Base-by-base conservation (phyloP, 2,329 filamentous ascomycete species). In the Epichloe sibirici region DNA sequence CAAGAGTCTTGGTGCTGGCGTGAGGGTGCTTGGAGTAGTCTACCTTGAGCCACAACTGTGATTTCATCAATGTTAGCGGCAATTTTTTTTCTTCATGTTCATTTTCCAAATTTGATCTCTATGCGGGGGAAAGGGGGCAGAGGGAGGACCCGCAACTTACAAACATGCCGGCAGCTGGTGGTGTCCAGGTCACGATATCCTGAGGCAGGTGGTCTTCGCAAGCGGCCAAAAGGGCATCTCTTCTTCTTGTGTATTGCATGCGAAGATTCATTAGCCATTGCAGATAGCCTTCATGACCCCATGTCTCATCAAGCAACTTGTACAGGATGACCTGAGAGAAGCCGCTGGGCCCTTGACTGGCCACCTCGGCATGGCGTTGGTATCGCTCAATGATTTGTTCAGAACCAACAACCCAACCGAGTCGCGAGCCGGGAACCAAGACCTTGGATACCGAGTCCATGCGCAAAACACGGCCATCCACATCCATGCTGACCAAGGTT, bases 401-500 rank as follows among this genome's bases (percentile, higher is more conserved):
- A 2, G 87, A 87, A 0, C 83, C 91, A 0, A 91, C 95, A 54
- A 96, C 78, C 91, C 93, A 98, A 43, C 90, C 90, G 42, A 86
- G 71, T 45, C 90, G 81, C 13, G 85, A 83, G 8, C 90, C 90
- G 0, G 91, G 90, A 0, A 89, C 78, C 35, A 95, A 76, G 1
- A 95, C 88, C 71, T 96, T 96, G 62, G 88, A 94, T 71, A 96
- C 94, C 0, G 89, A 95, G 66, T 96, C 90, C 69, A 96, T 78
- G 38, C 90, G 86, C 72, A 95, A 76, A 38, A 96, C 90, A 56
- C 90, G 85, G 7, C 90, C 91, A 66, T 95, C 90, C 1, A 80
- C 75, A 64, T 96, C 90, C 61, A 96, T 76, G 68, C 81, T 87
- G 35, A 95, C 75, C 52, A 86, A 81, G 2, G 85, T 86, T 0